Evolutionary conservation across 2,329 filamentous ascomycete species (phyloP).

Genomic region (Dothiorella sarmentorum): DNA sequence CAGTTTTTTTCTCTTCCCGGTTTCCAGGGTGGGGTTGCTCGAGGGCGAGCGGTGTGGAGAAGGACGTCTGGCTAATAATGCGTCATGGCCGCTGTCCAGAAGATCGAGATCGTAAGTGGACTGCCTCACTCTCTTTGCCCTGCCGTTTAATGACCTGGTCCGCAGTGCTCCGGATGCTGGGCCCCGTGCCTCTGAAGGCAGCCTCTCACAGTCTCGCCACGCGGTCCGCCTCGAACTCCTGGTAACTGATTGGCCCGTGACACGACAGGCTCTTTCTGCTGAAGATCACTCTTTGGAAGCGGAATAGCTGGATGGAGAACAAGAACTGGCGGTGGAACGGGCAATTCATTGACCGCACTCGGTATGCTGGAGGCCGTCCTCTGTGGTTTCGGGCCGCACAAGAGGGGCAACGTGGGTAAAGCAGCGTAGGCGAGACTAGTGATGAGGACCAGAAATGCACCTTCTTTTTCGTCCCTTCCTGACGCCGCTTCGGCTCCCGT

Average conservation of each 20-base stretch:
- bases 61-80: conserved; percentile 11
- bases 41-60: conserved; percentile 15
- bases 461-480: neutral
- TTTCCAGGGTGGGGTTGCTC: conserved; percentile 2
- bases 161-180: conserved; percentile 16
- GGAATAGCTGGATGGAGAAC: conserved; percentile 12
- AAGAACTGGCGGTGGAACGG: conserved; percentile 11
- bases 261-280: conserved; percentile 6
- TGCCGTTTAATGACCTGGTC: neutral
- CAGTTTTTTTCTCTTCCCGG: neutral
- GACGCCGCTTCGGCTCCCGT: neutral
- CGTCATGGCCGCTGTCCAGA: conserved; percentile 3
- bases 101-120: conserved; percentile 17
- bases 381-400: conserved; percentile 13
- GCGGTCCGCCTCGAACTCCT: neutral
- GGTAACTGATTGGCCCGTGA: neutral
- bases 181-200: conserved; percentile 5
- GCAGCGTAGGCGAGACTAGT: conserved; percentile 16
- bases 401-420: conserved; percentile 16
- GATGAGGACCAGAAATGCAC: conserved; percentile 7
- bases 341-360: conserved; percentile 1
- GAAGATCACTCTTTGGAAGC: conserved; percentile 14
- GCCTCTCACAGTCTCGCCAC: conserved; percentile 4
- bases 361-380: conserved; percentile 11
- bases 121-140: neutral